Evolutionary conservation across 768 basidiomycete species (phyloP).

Genomic region (Filobasidium floriforme): DNA sequence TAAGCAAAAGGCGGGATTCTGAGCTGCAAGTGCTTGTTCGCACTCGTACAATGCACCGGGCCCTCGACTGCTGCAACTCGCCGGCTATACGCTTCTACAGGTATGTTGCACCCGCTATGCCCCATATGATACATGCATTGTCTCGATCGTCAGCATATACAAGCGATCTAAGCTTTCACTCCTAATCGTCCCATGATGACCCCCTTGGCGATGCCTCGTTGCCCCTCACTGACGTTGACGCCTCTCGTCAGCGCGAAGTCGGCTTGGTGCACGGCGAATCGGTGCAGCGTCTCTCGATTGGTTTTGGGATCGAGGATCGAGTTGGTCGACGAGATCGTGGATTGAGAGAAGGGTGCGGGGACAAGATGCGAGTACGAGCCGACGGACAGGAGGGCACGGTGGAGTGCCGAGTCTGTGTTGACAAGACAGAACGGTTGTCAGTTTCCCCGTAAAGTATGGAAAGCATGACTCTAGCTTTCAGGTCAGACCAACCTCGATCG

Average conservation of each 20-base stretch:
- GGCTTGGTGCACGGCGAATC: conserved; percentile 13
- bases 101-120: not conserved
- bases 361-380: not conserved
- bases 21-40: too few relatives aligned
- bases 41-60: too few relatives aligned
- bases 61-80: too few relatives aligned
- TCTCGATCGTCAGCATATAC: not conserved
- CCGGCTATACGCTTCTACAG: too few relatives aligned
- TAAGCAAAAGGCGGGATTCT: too few relatives aligned
- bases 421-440: not conserved
- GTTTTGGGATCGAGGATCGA: conserved; percentile 1
- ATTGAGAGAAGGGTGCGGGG: conserved; percentile 3
- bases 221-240: conserved; percentile 11
- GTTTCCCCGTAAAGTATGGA: too few relatives aligned
- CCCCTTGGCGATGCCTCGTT: conserved; percentile 19
- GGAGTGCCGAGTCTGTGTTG: not conserved
- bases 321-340: conserved; percentile 9
- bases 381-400: not conserved
- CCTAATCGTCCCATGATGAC: conserved; percentile 18
- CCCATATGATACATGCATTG: not conserved
- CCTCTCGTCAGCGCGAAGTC: conserved; percentile 19
- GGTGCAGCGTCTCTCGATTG: conserved; percentile 1
- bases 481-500: not conserved
- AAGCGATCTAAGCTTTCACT: not conserved
- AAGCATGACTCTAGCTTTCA: too few relatives aligned